Base-by-base conservation (phyloP, 768 basidiomycete species). In the Boletus sp. region DNA sequence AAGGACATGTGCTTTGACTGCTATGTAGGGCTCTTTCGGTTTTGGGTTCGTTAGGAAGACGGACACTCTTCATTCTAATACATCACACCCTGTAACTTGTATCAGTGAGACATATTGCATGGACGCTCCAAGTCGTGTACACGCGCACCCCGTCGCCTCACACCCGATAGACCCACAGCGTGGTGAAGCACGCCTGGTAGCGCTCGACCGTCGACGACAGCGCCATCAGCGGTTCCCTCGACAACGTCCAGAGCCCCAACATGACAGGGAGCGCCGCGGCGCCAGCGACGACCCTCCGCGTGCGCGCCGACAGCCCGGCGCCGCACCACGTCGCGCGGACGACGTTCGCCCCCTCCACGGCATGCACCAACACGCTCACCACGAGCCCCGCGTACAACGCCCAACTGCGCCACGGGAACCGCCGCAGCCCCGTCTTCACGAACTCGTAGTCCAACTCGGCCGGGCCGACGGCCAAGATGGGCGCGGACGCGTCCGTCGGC, bases 391-490 rank as follows among this genome's bases (percentile, higher is more conserved):
- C 67, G 61, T 94, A 93, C 41, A 85, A 67, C 3, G 81, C 51
- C 79, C 79, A 83, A 62, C 79, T 86, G 37, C 80, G 74, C 64
- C 73, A 70, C 0, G 89, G 88, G 80, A 84, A 90, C 17, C 54
- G 71, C 15, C 75, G 74, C 37, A 93, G 69, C 3, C 82, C 88
- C 6, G 80, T 77, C 65, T 93, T 92, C 53, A 93, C 88, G 66
- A 85, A 93, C 58, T 92, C 87, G 65, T 80, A 93, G 69, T 90
- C 85, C 35, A 94, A 78, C 62, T 93, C 90, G 0, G 85, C 76
- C 0, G 91, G 90, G 15, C 85, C 82, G 23, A 93, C 74, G 2
- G 76, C 51, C 10, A 50, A 39, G 41, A 68, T 57, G 5, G 64
- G 21, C 83, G 84, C 2, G 74, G 64, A 8, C 51, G 51, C 2